Base-by-base conservation (phyloP, 164 flowering plant genomes). In the Piper betle region DNA sequence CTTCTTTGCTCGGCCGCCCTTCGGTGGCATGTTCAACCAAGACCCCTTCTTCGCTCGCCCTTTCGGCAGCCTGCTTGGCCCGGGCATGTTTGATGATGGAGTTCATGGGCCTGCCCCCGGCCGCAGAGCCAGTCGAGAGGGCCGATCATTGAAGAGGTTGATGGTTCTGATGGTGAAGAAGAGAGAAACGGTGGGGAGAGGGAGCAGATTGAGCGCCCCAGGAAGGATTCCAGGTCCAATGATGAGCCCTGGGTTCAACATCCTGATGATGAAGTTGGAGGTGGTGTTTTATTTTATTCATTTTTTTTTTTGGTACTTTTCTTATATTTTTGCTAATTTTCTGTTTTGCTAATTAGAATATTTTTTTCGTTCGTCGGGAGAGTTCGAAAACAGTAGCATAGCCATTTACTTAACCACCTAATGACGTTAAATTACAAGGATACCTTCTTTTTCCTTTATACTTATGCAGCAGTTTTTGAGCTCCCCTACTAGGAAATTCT, bases 21-120 rank as follows among this genome's bases (percentile, higher is more conserved):
- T 78, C 12, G 39, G 62, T 43, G 50, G 50, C 50, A 46, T 46
- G 11, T 46, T 46, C 50, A 9, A 15, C 65, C 85, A 82, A 68
- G 91, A 87, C 38, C 97, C 97, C 62, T 89, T 92, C 70, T 89
- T 92, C 62, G 77, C 77, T 66, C 78, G 78, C 4, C 91, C 96
- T n/a, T 76, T 81, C 62, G 77, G 79, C 10, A 40, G 66, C 59
- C 57, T 79, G 70, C 77, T 75, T 43, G 79, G 72, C 1, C 50
- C 75, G 1, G 62, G 73, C 66, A 70, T 60, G 63, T 67, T 72
- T 25, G 66, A 62, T 41, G 61, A 67, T 39, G 33, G 77, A 64
- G 4, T 70, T 67, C 17, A 62, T 57, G 0, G 60, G 61, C 20
- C 73, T 82, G 33, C 79, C 62, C 39, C 68, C 69, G 53, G 52